Evolutionary conservation across 2,329 filamentous ascomycete species (phyloP).

Genomic region (Fusarium sp.): DNA sequence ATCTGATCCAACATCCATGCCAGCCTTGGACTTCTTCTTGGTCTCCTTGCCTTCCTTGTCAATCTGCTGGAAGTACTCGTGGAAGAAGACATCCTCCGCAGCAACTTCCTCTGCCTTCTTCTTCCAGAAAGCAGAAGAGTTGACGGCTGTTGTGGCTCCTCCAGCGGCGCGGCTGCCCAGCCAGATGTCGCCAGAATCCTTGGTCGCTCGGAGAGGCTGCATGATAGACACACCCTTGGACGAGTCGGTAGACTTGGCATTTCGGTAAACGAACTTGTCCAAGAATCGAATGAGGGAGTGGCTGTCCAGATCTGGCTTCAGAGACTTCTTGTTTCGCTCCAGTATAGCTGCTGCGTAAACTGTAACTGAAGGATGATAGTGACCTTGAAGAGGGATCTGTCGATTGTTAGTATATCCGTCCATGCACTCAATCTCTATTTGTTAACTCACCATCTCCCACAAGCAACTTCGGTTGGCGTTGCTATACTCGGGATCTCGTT

Average conservation of each 20-base stretch:
- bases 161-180: slow-evolving; percentile 63
- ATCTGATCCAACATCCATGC: slow-evolving; percentile 59
- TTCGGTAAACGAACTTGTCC: slow-evolving; percentile 98
- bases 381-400: slow-evolving; percentile 59
- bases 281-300: slow-evolving; percentile 96
- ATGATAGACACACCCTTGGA: slow-evolving; percentile 90
- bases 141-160: slow-evolving; percentile 65
- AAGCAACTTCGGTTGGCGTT: slow-evolving; percentile 93
- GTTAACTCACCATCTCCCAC: slow-evolving; percentile 81
- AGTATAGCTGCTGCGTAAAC: slow-evolving; percentile 82
- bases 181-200: slow-evolving; percentile 66
- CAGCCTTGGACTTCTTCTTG: slow-evolving; percentile 63
- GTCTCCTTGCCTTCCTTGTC: slow-evolving; percentile 68
- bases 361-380: slow-evolving; percentile 94
- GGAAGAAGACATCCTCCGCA: slow-evolving; percentile 97
- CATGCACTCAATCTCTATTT: not conserved
- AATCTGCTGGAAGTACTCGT: slow-evolving; percentile 88
- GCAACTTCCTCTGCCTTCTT: slow-evolving; percentile 89
- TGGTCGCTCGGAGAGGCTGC: slow-evolving; percentile 78
- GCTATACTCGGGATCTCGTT: slow-evolving; percentile 90
- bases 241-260: slow-evolving; percentile 77
- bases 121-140: slow-evolving; percentile 90
- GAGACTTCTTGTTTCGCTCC: slow-evolving; percentile 74
- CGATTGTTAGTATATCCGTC: slow-evolving; percentile 34
- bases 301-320: slow-evolving; percentile 89